Conservation (phyloP, 176 grass and related monocot genomes). For the Oryza brachyantha region DNA sequence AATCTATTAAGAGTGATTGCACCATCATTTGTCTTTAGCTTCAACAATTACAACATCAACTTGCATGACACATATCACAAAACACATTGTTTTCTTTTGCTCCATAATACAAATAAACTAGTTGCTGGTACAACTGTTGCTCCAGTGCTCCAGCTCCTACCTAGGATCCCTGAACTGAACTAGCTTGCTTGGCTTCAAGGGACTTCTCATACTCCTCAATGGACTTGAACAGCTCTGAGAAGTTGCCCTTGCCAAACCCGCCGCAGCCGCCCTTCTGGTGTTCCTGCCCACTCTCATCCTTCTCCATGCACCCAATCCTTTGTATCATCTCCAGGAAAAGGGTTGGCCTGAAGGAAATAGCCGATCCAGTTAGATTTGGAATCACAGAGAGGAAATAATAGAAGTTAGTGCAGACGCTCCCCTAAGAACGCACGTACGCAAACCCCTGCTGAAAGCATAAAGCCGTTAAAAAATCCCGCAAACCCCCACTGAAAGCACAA, state of each 20-base stretch:
- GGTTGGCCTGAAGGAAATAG: slow-evolving; percentile 58
- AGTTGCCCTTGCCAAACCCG: slow-evolving; percentile 89
- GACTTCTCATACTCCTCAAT: slow-evolving; percentile 88
- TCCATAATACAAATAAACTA: slow-evolving; percentile 25
- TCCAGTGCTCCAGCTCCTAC: slow-evolving; percentile 1
- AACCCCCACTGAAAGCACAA: no score
- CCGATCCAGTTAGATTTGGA: slow-evolving; percentile 22
- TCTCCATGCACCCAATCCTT: slow-evolving; percentile 82
- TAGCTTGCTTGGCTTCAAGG: slow-evolving; percentile 65
- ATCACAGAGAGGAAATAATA: not conserved
- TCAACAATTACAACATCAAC: not conserved
- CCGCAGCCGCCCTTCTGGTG: slow-evolving; percentile 82
- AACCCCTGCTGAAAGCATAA: no score
- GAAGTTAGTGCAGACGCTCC: not conserved
- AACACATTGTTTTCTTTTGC: not conserved
- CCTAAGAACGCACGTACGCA: no score
- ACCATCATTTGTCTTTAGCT: not conserved
- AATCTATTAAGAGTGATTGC: slow-evolving; percentile 26
- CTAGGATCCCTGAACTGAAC: slow-evolving; percentile 33
- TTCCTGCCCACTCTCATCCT: slow-evolving; percentile 61
- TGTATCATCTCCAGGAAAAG: slow-evolving; percentile 93
- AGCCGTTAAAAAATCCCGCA: no score
- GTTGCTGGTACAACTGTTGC: not conserved
- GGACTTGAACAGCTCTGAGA: slow-evolving; percentile 84
- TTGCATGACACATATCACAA: not conserved